Base-by-base conservation (phyloP, 2,329 filamentous ascomycete genomes). In the Curvularia hawaiiensis region DNA sequence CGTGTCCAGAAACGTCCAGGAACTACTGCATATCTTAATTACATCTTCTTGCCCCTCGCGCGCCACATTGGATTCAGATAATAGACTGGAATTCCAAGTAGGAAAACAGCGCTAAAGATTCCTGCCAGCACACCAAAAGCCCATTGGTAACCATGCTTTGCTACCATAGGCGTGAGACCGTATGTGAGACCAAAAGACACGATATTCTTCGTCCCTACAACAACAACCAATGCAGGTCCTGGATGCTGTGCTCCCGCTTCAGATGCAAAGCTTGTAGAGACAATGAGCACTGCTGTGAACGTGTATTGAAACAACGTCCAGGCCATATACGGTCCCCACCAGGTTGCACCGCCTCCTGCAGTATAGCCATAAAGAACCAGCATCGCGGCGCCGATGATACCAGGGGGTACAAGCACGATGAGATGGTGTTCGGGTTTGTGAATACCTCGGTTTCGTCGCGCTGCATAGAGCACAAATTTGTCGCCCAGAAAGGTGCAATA, bases 341-440 rank as follows among this genome's bases (percentile, higher is more conserved):
- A 50, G 2, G 20, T 44, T 16, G 52, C 8, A 3, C 38, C 52
- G 20, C 46, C 46, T 24, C 44, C 33, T 14, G 52, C 44, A 16
- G 52, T 54, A 7, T 6, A 49, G 16, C 44, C 45, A n/a, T 50
- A 55, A n/a, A 55, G 46, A 24, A 55, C 10, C 3, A 55, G 35
- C 45, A 50, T 50, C 6, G 39, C 46, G 4, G 44, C n/a, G 20
- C 47, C 47, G 16, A 55, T 18, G 16, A 55, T 26, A 10, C 18
- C 30, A 2, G 52, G 46, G 8, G 40, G 33, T 12, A 55, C 22
- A 9, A 55, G 31, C 14, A 40, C 43, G 12, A 55, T 10, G 11
- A 55, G 47, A 16, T 31, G 18, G 20, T 55, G 52, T 38, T 55
- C 52, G 4, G 52, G 52, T 12, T 45, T 50, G 46, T 55, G 52